Percentiles rank a stretch among this genome's conserved stretches.
Evolutionary conservation across 768 basidiomycete species (phyloP).

Genomic region (Tremella fuciformis): DNA sequence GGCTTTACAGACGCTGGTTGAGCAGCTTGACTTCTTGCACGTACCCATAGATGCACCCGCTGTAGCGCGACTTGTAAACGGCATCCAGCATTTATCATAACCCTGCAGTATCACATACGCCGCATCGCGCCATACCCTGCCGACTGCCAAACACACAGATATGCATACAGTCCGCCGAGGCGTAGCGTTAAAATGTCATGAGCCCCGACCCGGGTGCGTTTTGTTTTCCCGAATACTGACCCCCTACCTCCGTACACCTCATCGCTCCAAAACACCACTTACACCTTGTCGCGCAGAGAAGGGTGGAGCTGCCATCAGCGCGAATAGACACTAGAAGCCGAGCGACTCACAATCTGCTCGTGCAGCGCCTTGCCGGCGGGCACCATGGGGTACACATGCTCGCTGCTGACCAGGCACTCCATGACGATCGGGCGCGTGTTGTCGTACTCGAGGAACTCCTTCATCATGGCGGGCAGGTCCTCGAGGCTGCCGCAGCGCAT

Average conservation of each 20-base stretch:
- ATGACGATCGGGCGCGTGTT: constrained; percentile 78
- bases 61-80: not conserved
- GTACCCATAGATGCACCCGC: not conserved
- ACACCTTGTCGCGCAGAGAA: constrained; percentile 10
- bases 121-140: not conserved
- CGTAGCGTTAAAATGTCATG: too few relatives aligned
- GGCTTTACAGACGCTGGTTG: not conserved
- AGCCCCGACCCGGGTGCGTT: too few relatives aligned
- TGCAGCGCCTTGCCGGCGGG: constrained; percentile 92
- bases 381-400: constrained; percentile 54
- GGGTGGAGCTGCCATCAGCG: constrained; percentile 27
- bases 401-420: constrained; percentile 70
- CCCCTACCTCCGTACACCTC: not conserved
- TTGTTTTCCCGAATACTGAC: not conserved
- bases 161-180: not conserved
- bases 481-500: constrained; percentile 67
- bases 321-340: not conserved
- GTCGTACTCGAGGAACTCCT: constrained; percentile 96
- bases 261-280: not conserved
- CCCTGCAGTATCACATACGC: not conserved
- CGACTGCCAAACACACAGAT: not conserved
- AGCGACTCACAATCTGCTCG: constrained; percentile 71
- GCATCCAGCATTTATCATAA: not conserved
- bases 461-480: constrained; percentile 92
- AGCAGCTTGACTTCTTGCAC: not conserved